Conservation (phyloP, 345 rosid species). For the Eucalyptus globulus region DNA sequence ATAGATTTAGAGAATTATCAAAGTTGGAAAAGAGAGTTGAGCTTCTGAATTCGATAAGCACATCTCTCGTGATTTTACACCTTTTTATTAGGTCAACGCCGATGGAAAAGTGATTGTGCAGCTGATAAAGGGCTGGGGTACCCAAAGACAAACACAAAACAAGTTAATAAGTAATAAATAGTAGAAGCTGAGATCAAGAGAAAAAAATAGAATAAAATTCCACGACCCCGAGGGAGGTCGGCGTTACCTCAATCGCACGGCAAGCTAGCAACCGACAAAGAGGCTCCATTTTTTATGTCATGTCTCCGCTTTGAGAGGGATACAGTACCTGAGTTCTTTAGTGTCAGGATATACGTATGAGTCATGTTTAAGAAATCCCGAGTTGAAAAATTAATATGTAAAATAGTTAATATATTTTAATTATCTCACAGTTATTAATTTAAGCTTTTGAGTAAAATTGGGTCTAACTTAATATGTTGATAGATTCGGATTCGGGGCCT, state of each 20-base stretch:
- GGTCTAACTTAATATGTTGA: too few relatives aligned
- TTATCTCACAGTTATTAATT: rapidly evolving
- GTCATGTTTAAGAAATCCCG: rapidly evolving
- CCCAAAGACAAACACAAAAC: neutral
- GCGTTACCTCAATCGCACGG: neutral
- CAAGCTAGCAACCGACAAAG: neutral
- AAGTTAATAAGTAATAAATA: neutral
- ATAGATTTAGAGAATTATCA: neutral
- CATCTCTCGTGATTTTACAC: neutral
- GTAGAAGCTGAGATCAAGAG: neutral
- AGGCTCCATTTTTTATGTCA: neutral
- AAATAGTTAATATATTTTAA: too few relatives aligned
- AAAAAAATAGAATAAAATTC: too few relatives aligned
- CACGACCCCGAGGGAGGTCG: neutral
- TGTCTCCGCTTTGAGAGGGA: neutral
- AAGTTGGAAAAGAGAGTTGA: neutral
- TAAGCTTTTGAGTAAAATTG: too few relatives aligned
- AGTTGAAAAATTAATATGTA: too few relatives aligned
- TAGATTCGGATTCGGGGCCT: rapidly evolving
- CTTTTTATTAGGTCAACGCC: neutral
- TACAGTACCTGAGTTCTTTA: neutral
- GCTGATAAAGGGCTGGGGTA: neutral
- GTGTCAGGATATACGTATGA: rapidly evolving
- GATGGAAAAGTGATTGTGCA: neutral
- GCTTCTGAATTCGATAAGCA: neutral